Base-by-base conservation (phyloP, 2,329 filamentous ascomycete species). In the Sclerotinia spermophila region DNA sequence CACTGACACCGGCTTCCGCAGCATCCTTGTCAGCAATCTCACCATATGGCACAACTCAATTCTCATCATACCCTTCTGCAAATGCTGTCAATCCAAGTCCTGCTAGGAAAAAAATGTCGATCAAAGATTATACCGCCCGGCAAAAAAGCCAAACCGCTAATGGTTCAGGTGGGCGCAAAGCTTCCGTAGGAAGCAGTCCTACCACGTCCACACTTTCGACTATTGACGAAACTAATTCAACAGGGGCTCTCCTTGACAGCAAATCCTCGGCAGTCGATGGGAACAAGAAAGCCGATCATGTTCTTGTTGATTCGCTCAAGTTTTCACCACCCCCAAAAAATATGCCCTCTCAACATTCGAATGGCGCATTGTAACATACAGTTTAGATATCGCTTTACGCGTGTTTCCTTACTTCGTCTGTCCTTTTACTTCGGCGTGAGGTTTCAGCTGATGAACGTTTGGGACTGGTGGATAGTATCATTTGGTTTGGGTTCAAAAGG, bases 41-140 rank as follows among this genome's bases (percentile, higher is more conserved):
- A 0, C 86, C 87, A 0, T 84, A 86, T 68, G 82, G 83, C 2
- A 75, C 80, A 5, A 75, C 76, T 38, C 81, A 78, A 68, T 76
- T 83, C 44, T 84, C 80, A 61, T 81, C 85, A 0, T 85, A 87
- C 67, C 76, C 80, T 5, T 76, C 82, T 10, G 76, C 82, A 45
- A 86, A 85, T 70, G 83, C 84, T 21, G 74, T 81, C 13, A 78
- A 78, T 8, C 82, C 82, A 3, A 90, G 87, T 73, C 88, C 89
- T 3, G 81, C 88, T 44, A 78, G 77, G 69, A 90, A 91, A 82
- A 90, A 90, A 79, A 80, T 91, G 51, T 90, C 87, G 73, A 79
- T 90, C 2, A 90, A 87, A 75, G 89, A 90, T 76, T 91, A 91
- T 76, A 89, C 87, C 76, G 84, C 83, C 4, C 83, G 84, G 3